Evolutionary conservation across 805 yeast species (phyloP).

Genomic region (Candida tallmaniae): DNA sequence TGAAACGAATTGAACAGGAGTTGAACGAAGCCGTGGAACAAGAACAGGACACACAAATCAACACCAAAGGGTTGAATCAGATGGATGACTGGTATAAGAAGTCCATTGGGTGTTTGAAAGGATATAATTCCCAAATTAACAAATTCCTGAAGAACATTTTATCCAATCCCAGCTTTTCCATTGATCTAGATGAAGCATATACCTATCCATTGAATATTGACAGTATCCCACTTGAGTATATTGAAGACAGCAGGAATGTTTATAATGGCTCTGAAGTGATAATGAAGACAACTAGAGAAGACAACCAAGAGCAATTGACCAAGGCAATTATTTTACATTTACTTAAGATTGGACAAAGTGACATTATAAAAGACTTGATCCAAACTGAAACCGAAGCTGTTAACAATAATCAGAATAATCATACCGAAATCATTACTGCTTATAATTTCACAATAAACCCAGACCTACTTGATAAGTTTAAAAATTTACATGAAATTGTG

Average conservation of each 20-base stretch:
- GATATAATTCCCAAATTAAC: conserved; percentile 31
- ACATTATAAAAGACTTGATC: conserved; percentile 27
- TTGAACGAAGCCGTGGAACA: conserved; percentile 2
- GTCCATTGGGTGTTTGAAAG: conserved; percentile 29
- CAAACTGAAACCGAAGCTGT: conserved; percentile 3
- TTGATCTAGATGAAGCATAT: conserved; percentile 39
- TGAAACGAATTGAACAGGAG: conserved; percentile 10
- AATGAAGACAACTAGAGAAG: conserved; percentile 13
- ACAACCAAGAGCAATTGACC: conserved; percentile 26
- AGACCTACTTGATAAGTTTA: conserved; percentile 22
- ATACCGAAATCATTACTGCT: conserved; percentile 1
- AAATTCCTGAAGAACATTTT: conserved; percentile 30
- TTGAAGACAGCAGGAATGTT: background rate
- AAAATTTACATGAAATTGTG: conserved; percentile 27
- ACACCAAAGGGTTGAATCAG: conserved; percentile 12
- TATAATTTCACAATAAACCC: conserved; percentile 19
- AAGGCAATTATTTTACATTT: conserved; percentile 37
- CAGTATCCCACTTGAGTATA: conserved; percentile 20
- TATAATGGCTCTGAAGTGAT: conserved; percentile 6
- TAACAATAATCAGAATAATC: background rate
- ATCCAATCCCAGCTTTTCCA: conserved; percentile 20
- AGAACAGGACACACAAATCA: background rate
- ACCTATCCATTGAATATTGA: conserved; percentile 32
- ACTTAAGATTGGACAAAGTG: conserved; percentile 37
- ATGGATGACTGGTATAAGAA: conserved; percentile 29